phyloP scores from a whole-genome alignment of 164 flowering plant genomes.

The Santalum album region DNA sequence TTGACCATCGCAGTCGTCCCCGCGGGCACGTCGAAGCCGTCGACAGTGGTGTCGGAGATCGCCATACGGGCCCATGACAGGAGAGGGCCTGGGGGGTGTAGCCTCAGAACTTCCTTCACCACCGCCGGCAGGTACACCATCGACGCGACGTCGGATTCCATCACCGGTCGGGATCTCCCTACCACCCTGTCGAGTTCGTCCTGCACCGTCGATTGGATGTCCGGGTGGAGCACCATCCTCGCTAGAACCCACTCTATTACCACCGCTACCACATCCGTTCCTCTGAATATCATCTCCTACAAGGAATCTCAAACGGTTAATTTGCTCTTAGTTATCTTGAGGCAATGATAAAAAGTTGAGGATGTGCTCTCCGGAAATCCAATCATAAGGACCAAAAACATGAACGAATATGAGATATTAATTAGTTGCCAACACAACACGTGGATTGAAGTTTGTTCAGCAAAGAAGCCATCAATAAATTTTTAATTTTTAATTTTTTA shows the following conservation, averaged over 20 bases:
- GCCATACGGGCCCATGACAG: slow-evolving; percentile 55
- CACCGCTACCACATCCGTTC: slow-evolving; percentile 19
- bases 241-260: not conserved
- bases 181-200: not conserved
- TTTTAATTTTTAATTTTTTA: too few relatives aligned
- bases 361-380: too few relatives aligned
- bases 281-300: slow-evolving; percentile 21
- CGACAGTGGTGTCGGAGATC: slow-evolving; percentile 47
- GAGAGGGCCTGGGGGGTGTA: slow-evolving; percentile 63
- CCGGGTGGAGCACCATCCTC: slow-evolving; percentile 4
- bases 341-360: too few relatives aligned
- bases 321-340: too few relatives aligned
- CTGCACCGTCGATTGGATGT: not conserved
- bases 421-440: too few relatives aligned
- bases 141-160: slow-evolving; percentile 31
- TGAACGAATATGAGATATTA: too few relatives aligned
- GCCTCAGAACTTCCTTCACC: slow-evolving; percentile 37
- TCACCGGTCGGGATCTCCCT: slow-evolving; percentile 25
- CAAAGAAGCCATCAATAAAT: too few relatives aligned
- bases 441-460: too few relatives aligned
- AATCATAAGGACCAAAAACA: too few relatives aligned
- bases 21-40: slow-evolving; percentile 54
- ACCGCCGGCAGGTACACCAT: slow-evolving; percentile 37
- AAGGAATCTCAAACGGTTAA: too few relatives aligned
- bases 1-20: slow-evolving; percentile 90